Base-by-base conservation (phyloP, 805 yeast genomes). In the Saitoella complicata region DNA sequence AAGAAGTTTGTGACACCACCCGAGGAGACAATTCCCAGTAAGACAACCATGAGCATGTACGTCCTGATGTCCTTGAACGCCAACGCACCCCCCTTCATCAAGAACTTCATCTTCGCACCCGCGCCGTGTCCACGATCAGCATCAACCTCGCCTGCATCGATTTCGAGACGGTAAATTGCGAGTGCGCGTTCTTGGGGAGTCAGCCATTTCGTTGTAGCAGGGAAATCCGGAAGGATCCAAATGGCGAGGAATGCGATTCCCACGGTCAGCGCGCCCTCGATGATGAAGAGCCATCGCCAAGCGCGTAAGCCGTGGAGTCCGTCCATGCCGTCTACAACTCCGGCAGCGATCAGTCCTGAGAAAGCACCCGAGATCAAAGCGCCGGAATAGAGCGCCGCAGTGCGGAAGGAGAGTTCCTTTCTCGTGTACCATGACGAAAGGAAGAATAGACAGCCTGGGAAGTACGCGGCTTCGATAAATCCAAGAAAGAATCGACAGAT, bases 261-360 rank as follows among this genome's bases (percentile, higher is more conserved):
- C 44, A 71, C 68, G 7, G 80, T 74, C 45, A 70, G 64, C 2
- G 65, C 63, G 38, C 80, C 80, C 56, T 73, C 78, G 39, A 74
- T 69, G 41, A 72, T 60, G 50, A 74, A 74, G 38, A 73, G 64
- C 70, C 73, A 74, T 54, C 74, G 62, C 79, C 79, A 74, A 8
- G 69, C 63, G 41, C 66, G 58, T 31, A 67, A 51, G 10, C 73
- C 72, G 13, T 59, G 58, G 34, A 44, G 48, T 5, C 69, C 67
- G 43, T 67, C 68, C 60, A 67, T 56, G 41, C 62, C 59, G 37
- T 69, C 57, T 40, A 72, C 58, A 42, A 73, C 72, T 34, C 75
- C 78, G 32, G 72, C 71, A 8, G 75, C 74, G 45, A 73, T 69
- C 45, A 73, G 61, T 7, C 77, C 77, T 11, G 74, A 63, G 49